A percentile compares a stretch with the other conserved stretches of the same genome.
Conservation (phyloP, 768 basidiomycete genomes). For the Leccinellum luteum region DNA sequence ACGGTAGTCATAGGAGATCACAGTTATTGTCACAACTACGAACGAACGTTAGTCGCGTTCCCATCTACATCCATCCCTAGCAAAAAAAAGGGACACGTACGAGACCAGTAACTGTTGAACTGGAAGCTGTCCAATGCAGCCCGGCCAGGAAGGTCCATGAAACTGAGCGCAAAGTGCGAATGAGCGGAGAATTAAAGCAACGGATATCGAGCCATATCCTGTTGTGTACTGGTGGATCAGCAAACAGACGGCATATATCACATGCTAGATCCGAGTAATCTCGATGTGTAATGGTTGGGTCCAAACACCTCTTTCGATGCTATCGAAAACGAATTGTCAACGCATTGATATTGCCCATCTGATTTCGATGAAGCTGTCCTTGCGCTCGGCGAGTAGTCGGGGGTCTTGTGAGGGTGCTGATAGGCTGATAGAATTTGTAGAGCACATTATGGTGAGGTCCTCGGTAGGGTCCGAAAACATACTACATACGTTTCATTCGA, state of each 20-base stretch:
- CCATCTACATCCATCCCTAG: background rate
- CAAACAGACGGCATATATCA: background rate
- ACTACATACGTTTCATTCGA: background rate
- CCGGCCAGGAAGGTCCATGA: background rate
- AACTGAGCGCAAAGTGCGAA: background rate
- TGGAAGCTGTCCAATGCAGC: background rate
- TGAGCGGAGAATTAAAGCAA: background rate
- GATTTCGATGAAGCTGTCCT: background rate
- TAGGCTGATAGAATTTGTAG: background rate
- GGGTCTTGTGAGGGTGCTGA: background rate
- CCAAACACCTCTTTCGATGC: background rate
- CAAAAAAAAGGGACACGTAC: background rate
- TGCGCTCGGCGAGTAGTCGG: background rate
- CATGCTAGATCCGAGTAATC: background rate
- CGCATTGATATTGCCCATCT: background rate
- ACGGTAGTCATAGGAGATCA: slow-evolving; percentile 7
- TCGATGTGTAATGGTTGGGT: background rate
- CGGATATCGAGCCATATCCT: background rate
- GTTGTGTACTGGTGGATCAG: background rate
- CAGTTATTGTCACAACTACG: slow-evolving; percentile 5
- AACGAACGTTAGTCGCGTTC: background rate
- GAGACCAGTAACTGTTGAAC: slow-evolving; percentile 1
- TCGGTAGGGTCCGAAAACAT: background rate
- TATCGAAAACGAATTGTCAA: background rate
- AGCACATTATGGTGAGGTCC: background rate